These are phyloP conservation scores for Sporisorium sorghi DNA, from an alignment of 1,284 basidiomycete species.

Conservation along the genomic window DNA sequence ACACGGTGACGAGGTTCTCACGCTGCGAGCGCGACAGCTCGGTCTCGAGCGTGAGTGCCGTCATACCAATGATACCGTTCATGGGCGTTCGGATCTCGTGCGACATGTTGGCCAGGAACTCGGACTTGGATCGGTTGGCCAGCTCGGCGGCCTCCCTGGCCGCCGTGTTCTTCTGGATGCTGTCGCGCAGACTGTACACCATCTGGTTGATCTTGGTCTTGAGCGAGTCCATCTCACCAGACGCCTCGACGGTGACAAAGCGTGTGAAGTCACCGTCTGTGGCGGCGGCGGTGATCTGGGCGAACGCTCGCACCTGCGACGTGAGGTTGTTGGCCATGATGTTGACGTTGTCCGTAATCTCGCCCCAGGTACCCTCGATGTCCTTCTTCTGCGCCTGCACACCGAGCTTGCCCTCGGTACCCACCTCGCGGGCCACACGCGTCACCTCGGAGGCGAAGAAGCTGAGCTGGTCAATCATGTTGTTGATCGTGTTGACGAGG, in stretches of 20 bases:
- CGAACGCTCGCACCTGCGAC: conserved; percentile 98
- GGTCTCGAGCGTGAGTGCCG: conserved; percentile 93
- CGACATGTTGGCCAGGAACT: conserved; percentile 76
- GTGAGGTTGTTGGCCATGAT: conserved; percentile 82
- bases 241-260: conserved; percentile 98
- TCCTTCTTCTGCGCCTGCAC: conserved; percentile 97
- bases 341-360: conserved; percentile 84
- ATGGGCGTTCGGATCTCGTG: conserved; percentile 70
- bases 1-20: conserved; percentile 95
- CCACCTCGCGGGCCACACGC: conserved; percentile 93
- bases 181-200: conserved; percentile 97
- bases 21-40: conserved; percentile 88
- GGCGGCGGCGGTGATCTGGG: conserved; percentile 97
- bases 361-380: conserved; percentile 97
- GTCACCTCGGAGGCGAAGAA: conserved; percentile 95
- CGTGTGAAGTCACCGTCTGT: conserved; percentile 99
- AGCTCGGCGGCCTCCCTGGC: conserved; percentile 97
- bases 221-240: conserved; percentile 98
- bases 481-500: conserved; percentile 79
- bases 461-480: conserved; percentile 74
- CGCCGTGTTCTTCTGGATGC: conserved; percentile 98
- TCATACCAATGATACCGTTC: conserved; percentile 95
- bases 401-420: conserved; percentile 94
- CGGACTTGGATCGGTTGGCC: conserved; percentile 90
- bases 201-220: conserved; percentile 99